phyloP scores from a whole-genome alignment of 352 stramenopile genomes.

The Pythium volutum region DNA sequence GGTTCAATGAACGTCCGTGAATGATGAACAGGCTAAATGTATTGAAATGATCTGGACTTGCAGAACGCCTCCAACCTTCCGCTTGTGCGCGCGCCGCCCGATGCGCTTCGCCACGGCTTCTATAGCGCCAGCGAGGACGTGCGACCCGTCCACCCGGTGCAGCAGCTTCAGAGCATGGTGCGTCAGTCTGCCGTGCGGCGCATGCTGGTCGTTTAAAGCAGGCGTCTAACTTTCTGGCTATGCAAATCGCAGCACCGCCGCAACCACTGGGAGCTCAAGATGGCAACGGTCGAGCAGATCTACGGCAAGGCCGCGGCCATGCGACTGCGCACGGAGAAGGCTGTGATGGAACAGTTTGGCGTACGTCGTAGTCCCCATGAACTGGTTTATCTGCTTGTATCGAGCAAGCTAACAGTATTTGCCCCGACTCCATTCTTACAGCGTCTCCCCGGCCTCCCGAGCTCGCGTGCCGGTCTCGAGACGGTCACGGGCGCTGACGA shows the following conservation, averaged over 20 bases:
- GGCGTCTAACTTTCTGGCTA: neutral
- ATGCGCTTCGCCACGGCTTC: constrained; percentile 80
- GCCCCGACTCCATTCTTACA: constrained; percentile 26
- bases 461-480: constrained; percentile 70
- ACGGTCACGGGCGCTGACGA: constrained; percentile 79
- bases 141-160: constrained; percentile 78
- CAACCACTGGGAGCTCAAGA: constrained; percentile 85
- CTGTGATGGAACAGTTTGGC: constrained; percentile 81
- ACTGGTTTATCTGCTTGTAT: neutral
- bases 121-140: constrained; percentile 81
- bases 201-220: neutral
- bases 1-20: neutral
- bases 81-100: constrained; percentile 76
- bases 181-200: neutral
- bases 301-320: constrained; percentile 88
- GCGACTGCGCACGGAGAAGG: constrained; percentile 86
- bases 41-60: too few relatives aligned
- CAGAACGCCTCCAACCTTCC: constrained; percentile 72
- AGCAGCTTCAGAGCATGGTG: constrained; percentile 79
- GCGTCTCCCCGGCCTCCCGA: constrained; percentile 81
- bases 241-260: constrained; percentile 44
- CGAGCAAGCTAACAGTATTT: neutral
- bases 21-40: neutral
- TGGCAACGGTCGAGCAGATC: constrained; percentile 85
- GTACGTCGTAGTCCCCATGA: constrained; percentile 27